Conservation (phyloP, 495 filamentous ascomycete genomes). For the Emericellopsis terricola region DNA sequence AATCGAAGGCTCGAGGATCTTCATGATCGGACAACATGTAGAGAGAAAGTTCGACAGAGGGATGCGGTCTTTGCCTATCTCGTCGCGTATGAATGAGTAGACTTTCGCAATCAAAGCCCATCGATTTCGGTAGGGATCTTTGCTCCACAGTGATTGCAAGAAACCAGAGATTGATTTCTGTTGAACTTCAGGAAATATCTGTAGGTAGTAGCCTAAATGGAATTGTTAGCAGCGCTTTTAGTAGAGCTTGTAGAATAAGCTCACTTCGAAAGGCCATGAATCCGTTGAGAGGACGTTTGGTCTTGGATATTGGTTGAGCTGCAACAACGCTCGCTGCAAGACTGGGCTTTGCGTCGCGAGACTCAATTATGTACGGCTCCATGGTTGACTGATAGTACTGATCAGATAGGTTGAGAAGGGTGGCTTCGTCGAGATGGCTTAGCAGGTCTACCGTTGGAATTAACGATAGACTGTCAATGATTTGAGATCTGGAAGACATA, state of each 20-base stretch:
- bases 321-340: too few species aligned
- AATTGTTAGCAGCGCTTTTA: constrained; percentile 10
- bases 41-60: constrained; percentile 1
- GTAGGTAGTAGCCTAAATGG: constrained; percentile 13
- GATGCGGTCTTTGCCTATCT: not conserved
- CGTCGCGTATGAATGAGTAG: constrained; percentile 4
- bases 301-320: too few species aligned
- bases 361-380: not conserved
- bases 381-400: not conserved
- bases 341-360: too few species aligned
- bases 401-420: not conserved
- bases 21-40: not conserved
- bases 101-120: constrained; percentile 5
- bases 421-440: not conserved
- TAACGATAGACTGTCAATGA: not conserved
- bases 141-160: constrained; percentile 3
- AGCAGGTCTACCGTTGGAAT: not conserved
- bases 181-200: constrained; percentile 16
- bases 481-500: not conserved
- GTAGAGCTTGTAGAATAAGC: constrained; percentile 3
- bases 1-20: not conserved
- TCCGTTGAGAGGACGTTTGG: constrained; percentile 19
- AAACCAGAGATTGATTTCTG: constrained; percentile 25
- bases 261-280: constrained; percentile 32
- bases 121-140: constrained; percentile 1